phyloP scores from a whole-genome alignment of 208 protist species.

The Angomonas ambiguus region DNA sequence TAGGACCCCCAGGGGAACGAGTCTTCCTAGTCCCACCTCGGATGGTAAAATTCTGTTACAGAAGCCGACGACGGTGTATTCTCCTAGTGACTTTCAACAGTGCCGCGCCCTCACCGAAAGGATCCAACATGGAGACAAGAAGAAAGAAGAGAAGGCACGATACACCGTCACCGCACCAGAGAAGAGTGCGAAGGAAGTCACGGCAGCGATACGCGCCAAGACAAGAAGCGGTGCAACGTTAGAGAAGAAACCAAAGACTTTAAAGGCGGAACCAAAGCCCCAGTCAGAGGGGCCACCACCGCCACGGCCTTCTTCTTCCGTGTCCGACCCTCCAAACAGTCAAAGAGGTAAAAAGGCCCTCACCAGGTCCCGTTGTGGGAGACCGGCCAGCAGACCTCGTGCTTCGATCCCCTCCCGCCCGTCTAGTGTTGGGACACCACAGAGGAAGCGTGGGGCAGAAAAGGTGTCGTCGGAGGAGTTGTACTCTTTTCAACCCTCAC shows the following conservation, averaged over 20 bases:
- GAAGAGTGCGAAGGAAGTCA: slow-evolving; percentile 2
- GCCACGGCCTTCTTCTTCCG: too few relatives aligned
- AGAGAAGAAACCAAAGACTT: neutral
- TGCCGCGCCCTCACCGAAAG: neutral
- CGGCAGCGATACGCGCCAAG: neutral
- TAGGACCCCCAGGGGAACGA: neutral
- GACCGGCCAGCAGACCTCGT: too few relatives aligned
- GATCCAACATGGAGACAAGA: neutral
- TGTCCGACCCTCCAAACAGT: too few relatives aligned
- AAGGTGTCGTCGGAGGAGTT: slow-evolving; percentile 9
- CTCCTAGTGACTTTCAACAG: neutral
- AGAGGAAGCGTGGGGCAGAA: neutral
- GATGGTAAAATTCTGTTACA: neutral
- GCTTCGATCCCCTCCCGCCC: neutral
- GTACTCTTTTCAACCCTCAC: slow-evolving; percentile 30
- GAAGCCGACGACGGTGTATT: neutral
- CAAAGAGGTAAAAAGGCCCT: too few relatives aligned
- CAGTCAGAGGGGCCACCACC: too few relatives aligned
- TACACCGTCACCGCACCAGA: neutral
- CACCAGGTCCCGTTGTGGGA: too few relatives aligned
- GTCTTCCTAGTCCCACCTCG: neutral
- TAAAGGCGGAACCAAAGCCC: too few relatives aligned
- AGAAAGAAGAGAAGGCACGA: neutral
- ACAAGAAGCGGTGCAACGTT: neutral
- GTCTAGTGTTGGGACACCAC: neutral